These are phyloP conservation scores for Venturia pyrina DNA, from an alignment of 2,329 filamentous ascomycete genomes.

Conservation along the genomic window DNA sequence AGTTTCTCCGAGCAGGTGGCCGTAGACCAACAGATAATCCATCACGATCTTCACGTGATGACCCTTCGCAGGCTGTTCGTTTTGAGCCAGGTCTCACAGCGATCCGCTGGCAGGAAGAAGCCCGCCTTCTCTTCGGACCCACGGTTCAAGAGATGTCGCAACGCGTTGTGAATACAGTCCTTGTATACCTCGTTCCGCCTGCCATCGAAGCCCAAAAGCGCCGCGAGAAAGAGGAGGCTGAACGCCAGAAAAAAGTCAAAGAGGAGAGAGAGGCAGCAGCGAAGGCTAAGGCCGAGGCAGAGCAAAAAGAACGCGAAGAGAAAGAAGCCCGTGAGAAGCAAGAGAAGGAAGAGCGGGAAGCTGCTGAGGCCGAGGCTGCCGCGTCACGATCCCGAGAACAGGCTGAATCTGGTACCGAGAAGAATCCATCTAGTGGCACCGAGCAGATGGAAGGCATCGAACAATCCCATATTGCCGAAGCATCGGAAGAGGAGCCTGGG, in stretches of 20 bases:
- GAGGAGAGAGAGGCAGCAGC: constrained; percentile 52
- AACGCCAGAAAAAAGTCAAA: constrained; percentile 51
- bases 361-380: constrained; percentile 30
- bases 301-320: constrained; percentile 53
- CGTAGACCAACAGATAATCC: constrained; percentile 23
- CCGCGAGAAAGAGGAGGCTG: constrained; percentile 29
- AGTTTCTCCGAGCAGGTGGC: constrained; percentile 13
- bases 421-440: constrained; percentile 34
- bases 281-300: constrained; percentile 49
- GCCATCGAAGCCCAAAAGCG: constrained; percentile 61
- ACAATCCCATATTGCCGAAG: constrained; percentile 35
- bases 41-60: constrained; percentile 34
- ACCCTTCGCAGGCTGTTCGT: constrained; percentile 63
- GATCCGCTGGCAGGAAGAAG: constrained; percentile 80
- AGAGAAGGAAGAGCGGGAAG: constrained; percentile 39
- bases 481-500: constrained; percentile 23
- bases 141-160: constrained; percentile 58
- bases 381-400: constrained; percentile 19
- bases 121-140: constrained; percentile 70
- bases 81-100: constrained; percentile 65
- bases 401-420: constrained; percentile 26
- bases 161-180: constrained; percentile 57
- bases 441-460: constrained; percentile 73
- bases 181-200: constrained; percentile 67
- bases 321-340: constrained; percentile 42